A percentile compares a stretch with the other conserved stretches of the same genome.
Conservation (phyloP, 345 rosid genomes). For the Hevea brasiliensis region DNA sequence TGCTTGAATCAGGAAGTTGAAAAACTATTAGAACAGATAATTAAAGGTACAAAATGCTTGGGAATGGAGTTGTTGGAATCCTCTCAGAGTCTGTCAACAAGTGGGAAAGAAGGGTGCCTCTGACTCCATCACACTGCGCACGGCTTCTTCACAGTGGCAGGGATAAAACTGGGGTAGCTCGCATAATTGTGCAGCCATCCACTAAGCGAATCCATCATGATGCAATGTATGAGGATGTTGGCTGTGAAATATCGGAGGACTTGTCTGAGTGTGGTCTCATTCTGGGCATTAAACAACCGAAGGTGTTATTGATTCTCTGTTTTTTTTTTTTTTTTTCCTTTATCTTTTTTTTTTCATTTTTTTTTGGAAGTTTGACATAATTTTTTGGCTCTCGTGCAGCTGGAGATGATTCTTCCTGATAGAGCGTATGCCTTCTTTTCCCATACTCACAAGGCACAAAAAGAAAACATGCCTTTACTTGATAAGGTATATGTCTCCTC, state of each 20-base stretch:
- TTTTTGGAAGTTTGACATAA: not conserved
- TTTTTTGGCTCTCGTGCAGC: constrained; percentile 36
- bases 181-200: constrained; percentile 86
- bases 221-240: constrained; percentile 72
- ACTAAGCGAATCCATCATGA: constrained; percentile 88
- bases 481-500: constrained; percentile 54
- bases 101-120: constrained; percentile 92
- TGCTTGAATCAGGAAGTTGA: not conserved
- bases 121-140: constrained; percentile 89
- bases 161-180: constrained; percentile 65
- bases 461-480: constrained; percentile 78
- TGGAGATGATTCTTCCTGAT: constrained; percentile 72
- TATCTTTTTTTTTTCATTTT: not conserved
- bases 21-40: not conserved
- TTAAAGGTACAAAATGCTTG: constrained; percentile 45
- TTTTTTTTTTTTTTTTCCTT: not conserved
- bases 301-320: constrained; percentile 37
- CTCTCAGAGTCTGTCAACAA: constrained; percentile 74
- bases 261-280: constrained; percentile 86
- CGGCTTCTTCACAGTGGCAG: constrained; percentile 69
- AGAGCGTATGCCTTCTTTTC: constrained; percentile 93
- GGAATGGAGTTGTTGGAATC: constrained; percentile 89
- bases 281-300: constrained; percentile 79
- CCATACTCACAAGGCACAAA: constrained; percentile 87
- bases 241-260: constrained; percentile 82